Conservation (phyloP, 2,329 filamentous ascomycete genomes). For the Cladosporium sphaerospermum region DNA sequence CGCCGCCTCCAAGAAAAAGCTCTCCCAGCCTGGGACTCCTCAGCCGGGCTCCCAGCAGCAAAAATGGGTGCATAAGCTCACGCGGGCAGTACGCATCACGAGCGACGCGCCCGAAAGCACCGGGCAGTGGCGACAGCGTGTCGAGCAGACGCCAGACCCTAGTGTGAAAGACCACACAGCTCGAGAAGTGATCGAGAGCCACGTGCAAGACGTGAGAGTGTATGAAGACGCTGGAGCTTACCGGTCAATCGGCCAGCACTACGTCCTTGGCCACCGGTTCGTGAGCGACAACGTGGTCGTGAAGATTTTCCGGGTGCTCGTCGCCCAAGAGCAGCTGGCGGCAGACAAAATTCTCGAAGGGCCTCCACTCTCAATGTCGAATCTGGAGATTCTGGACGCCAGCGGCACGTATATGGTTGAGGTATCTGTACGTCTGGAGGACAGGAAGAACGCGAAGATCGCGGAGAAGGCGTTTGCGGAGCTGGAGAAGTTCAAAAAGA, state of each 20-base stretch:
- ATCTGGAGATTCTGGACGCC: slow-evolving; percentile 47
- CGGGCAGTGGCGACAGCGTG: slow-evolving; percentile 21
- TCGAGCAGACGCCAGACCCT: slow-evolving; percentile 37
- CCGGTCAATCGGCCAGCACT: slow-evolving; percentile 43
- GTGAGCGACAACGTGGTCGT: slow-evolving; percentile 53
- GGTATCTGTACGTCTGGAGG: slow-evolving; percentile 51
- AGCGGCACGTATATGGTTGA: slow-evolving; percentile 55
- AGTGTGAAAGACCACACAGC: slow-evolving; percentile 49
- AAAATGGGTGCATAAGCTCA: slow-evolving; percentile 18
- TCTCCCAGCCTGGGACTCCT: not conserved
- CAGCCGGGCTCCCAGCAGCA: slow-evolving; percentile 11
- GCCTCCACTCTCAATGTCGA: slow-evolving; percentile 34
- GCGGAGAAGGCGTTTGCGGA: slow-evolving; percentile 50
- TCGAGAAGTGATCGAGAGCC: slow-evolving; percentile 45
- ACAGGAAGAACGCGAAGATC: slow-evolving; percentile 48
- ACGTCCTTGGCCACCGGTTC: slow-evolving; percentile 52
- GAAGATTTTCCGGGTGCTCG: slow-evolving; percentile 50
- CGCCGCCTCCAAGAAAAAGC: slow-evolving; percentile 18
- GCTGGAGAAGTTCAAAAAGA: slow-evolving; percentile 46
- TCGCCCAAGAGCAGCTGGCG: slow-evolving; percentile 14
- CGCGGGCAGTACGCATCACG: slow-evolving; percentile 15
- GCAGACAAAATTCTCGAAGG: slow-evolving; percentile 24
- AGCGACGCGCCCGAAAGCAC: slow-evolving; percentile 3
- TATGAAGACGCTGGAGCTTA: slow-evolving; percentile 17
- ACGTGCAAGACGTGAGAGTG: slow-evolving; percentile 42